phyloP scores from a whole-genome alignment of 805 yeast genomes.

The Lipomyces oligophaga region DNA sequence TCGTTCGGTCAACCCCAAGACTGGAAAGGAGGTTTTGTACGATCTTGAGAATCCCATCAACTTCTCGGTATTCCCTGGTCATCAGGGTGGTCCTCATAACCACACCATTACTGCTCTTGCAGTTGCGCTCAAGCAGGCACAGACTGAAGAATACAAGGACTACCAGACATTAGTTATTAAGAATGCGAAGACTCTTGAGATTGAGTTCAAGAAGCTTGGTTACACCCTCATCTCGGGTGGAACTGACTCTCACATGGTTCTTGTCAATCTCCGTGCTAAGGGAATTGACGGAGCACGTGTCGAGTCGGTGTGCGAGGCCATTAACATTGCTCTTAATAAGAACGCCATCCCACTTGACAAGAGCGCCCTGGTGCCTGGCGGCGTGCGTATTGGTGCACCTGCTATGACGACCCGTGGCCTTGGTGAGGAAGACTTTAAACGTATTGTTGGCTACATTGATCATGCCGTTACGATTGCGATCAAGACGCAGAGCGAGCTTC shows the following conservation, averaged over 20 bases:
- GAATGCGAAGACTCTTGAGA: constrained; percentile 82
- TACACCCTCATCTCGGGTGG: constrained; percentile 88
- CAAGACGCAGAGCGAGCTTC: constrained; percentile 65
- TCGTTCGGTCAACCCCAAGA: constrained; percentile 77
- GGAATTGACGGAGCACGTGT: constrained; percentile 96
- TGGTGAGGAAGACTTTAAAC: constrained; percentile 77
- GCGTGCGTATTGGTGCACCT: constrained; percentile 96
- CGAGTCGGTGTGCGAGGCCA: constrained; percentile 89
- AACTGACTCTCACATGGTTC: constrained; percentile 95
- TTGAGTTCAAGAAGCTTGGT: constrained; percentile 64
- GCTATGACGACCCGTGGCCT: constrained; percentile 98
- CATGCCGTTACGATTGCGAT: constrained; percentile 71
- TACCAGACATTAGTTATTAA: constrained; percentile 84
- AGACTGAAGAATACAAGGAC: constrained; percentile 81
- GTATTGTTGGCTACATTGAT: constrained; percentile 77
- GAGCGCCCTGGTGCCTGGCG: constrained; percentile 94
- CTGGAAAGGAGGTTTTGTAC: constrained; percentile 85
- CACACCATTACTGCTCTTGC: constrained; percentile 98
- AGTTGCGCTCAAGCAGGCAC: constrained; percentile 92
- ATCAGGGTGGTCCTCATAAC: constrained; percentile 99
- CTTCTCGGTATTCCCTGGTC: constrained; percentile 99
- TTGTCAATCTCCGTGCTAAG: constrained; percentile 82
- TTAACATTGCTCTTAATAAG: constrained; percentile 94
- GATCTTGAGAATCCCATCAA: constrained; percentile 93
- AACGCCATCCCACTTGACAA: constrained; percentile 98